Percentiles rank a stretch among this genome's conserved stretches.
phyloP scores from a whole-genome alignment of 129 eudicot genomes.

The Heracleum sosnowskyi region DNA sequence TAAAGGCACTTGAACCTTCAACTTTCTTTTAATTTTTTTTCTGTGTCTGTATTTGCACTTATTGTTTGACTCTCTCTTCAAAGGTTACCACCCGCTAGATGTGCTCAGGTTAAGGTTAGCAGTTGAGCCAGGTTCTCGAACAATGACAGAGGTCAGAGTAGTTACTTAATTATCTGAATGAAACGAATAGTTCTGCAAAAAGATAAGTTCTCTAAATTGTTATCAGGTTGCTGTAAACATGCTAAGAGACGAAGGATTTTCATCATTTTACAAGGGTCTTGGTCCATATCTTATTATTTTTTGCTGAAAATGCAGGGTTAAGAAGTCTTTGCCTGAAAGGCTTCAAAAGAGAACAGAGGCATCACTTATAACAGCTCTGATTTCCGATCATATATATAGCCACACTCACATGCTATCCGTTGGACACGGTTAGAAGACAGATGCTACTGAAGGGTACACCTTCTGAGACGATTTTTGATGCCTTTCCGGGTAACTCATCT shows the following conservation, averaged over 20 bases:
- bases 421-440: constrained; percentile 84
- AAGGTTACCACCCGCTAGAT: constrained; percentile 90
- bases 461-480: constrained; percentile 65
- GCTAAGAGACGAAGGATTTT: constrained; percentile 84
- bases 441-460: constrained; percentile 98
- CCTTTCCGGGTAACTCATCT: constrained; percentile 53
- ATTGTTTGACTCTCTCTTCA: constrained; percentile 14
- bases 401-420: constrained; percentile 76
- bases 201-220: neutral
- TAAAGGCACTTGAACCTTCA: neutral
- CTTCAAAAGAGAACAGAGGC: constrained; percentile 76
- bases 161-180: neutral
- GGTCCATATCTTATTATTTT: constrained; percentile 77
- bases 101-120: constrained; percentile 89
- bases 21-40: neutral
- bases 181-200: neutral
- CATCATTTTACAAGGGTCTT: constrained; percentile 71
- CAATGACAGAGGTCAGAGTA: constrained; percentile 69
- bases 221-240: constrained; percentile 70
- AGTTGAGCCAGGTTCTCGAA: constrained; percentile 80
- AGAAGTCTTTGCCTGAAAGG: constrained; percentile 86
- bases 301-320: constrained; percentile 47
- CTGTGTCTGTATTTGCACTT: neutral
- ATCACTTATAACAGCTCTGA: constrained; percentile 61
- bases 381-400: constrained; percentile 87